A percentile compares a stretch with the other conserved stretches of the same genome.
Evolutionary conservation across 306 rosid genomes (phyloP).

Genomic region (Prunus mume): DNA sequence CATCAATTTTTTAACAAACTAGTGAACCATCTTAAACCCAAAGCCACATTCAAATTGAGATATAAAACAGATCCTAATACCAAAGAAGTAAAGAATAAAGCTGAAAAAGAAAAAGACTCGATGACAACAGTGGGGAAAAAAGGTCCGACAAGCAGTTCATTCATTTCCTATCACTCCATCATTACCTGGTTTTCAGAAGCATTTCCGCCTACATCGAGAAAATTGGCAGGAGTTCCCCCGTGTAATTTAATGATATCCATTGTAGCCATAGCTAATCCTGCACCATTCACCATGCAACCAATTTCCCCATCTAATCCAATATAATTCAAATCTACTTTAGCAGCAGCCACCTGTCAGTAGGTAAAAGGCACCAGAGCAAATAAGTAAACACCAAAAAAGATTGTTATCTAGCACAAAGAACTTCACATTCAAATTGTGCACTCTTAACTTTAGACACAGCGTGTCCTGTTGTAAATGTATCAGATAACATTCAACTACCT

Average conservation of each 20-base stretch:
- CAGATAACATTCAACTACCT: neutral
- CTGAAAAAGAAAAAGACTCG: neutral
- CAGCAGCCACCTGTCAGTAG: constrained; percentile 77
- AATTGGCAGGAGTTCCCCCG: constrained; percentile 99
- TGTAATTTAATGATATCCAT: constrained; percentile 96
- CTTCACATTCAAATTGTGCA: neutral
- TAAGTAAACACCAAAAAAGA: neutral
- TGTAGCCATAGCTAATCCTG: constrained; percentile 98
- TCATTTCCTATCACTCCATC: constrained; percentile 11
- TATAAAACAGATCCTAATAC: neutral
- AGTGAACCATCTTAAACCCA: neutral
- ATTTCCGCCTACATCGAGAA: constrained; percentile 95
- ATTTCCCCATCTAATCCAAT: constrained; percentile 99
- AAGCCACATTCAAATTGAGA: neutral
- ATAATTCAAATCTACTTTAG: constrained; percentile 90
- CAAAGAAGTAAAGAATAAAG: neutral
- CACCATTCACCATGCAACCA: constrained; percentile 99
- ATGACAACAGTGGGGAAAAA: neutral
- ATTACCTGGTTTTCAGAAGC: constrained; percentile 98
- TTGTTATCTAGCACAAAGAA: neutral
- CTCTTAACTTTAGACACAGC: neutral
- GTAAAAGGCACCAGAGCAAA: constrained; percentile 23
- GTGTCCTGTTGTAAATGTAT: neutral
- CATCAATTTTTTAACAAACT: neutral
- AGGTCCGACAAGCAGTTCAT: constrained; percentile 9